These are phyloP conservation scores for Hibiscus trionum DNA, from an alignment of 345 rosid genomes.

Conservation along the genomic window DNA sequence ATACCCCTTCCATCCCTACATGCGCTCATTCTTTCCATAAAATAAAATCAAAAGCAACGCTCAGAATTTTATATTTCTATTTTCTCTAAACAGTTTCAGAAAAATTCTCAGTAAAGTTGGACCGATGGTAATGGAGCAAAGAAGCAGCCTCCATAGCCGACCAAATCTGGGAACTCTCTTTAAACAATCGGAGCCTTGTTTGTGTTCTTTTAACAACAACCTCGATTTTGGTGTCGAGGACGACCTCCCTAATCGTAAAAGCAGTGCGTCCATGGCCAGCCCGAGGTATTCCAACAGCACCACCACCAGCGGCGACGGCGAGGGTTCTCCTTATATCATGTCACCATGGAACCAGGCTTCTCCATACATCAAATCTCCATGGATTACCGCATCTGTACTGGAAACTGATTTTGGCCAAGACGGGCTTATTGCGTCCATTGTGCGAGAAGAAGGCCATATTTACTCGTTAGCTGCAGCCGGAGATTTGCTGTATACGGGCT, in stretches of 20 bases:
- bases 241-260: slow-evolving; percentile 7
- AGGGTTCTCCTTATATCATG: slow-evolving; percentile 35
- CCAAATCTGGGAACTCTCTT: slow-evolving; percentile 53
- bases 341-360: slow-evolving; percentile 54
- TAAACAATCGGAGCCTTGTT: slow-evolving; percentile 30
- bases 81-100: background rate
- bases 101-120: background rate
- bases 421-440: slow-evolving; percentile 50
- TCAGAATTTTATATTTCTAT: background rate
- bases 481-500: slow-evolving; percentile 55
- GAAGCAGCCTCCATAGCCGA: slow-evolving; percentile 21
- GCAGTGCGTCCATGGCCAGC: slow-evolving; percentile 37
- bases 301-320: slow-evolving; percentile 37
- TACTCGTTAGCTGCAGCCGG: slow-evolving; percentile 57
- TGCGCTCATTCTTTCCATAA: background rate
- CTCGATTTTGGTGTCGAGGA: slow-evolving; percentile 18
- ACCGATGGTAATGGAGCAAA: slow-evolving; percentile 11
- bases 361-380: slow-evolving; percentile 60
- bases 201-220: slow-evolving; percentile 6
- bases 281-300: slow-evolving; percentile 29
- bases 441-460: slow-evolving; percentile 57
- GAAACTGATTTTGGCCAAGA: slow-evolving; percentile 19
- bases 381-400: slow-evolving; percentile 36
- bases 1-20: background rate
- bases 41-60: background rate